Conservation (phyloP, 1,139 yeast genomes). For the Diutina siamensis region DNA sequence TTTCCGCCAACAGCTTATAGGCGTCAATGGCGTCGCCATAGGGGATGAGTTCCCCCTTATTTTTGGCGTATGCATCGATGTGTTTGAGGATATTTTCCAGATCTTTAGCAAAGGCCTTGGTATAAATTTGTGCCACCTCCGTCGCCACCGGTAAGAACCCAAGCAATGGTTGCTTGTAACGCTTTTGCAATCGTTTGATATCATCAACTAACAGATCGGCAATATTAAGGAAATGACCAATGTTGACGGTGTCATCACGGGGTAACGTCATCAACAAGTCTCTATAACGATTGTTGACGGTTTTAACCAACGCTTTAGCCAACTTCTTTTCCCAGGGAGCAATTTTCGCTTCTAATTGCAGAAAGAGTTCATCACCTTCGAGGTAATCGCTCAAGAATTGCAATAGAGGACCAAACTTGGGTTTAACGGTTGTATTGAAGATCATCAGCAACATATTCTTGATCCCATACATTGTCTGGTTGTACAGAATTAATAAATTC, state of each 20-base stretch:
- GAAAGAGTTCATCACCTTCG: constrained; percentile 36
- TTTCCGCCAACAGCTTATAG: constrained; percentile 43
- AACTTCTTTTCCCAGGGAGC: constrained; percentile 43
- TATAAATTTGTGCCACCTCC: neutral
- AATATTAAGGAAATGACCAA: constrained; percentile 47
- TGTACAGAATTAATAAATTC: constrained; percentile 36
- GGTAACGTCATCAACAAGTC: constrained; percentile 49
- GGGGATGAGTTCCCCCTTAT: constrained; percentile 28
- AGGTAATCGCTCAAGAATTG: constrained; percentile 40
- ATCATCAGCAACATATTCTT: constrained; percentile 34
- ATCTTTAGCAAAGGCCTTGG: constrained; percentile 40
- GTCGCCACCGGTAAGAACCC: constrained; percentile 38
- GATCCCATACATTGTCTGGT: constrained; percentile 35
- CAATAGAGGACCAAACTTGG: constrained; percentile 50
- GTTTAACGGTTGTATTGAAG: constrained; percentile 38
- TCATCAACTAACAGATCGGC: constrained; percentile 44
- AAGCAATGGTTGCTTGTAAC: constrained; percentile 50
- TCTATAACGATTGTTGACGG: constrained; percentile 51
- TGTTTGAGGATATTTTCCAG: constrained; percentile 49
- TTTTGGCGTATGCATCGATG: constrained; percentile 33
- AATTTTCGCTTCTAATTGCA: constrained; percentile 25
- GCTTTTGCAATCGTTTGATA: constrained; percentile 43
- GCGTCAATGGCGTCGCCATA: constrained; percentile 53
- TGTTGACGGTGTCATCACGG: constrained; percentile 46
- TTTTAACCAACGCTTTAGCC: constrained; percentile 34